Base-by-base conservation (phyloP, 257 asterid species). In the Solanum tacnaense region DNA sequence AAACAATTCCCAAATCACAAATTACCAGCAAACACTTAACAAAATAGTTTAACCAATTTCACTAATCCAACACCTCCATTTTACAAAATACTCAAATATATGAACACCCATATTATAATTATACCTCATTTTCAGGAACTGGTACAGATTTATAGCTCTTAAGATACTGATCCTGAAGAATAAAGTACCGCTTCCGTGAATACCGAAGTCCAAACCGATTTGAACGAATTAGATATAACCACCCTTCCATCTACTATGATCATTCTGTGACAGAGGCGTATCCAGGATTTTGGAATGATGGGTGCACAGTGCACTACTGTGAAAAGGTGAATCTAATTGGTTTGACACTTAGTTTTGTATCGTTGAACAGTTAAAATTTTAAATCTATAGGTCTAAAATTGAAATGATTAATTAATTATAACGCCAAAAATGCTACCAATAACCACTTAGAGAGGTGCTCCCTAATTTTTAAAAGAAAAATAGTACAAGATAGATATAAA, bases 71-170 rank as follows among this genome's bases (percentile, higher is more conserved):
- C 31, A 32, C 62, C 62, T 6, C 62, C 62, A 52, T 52, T 52
- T 52, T 16, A 52, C 62, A 52, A 52, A 52, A 52, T 52, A 52
- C 62, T 52, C 62, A 52, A 52, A 32, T 3, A 60, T 52, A 68
- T 58, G 16, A 39, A 44, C 68, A 32, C 15, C 27, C 18, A 60
- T 6, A 84, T 41, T 6, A 31, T 62, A 72, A 68, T 46, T 25
- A 13, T 56, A 97, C 98, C 98, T 97, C 95, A 25, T 92, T 88
- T 5, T 87, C 89, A 1, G 95, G 93, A 90, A 87, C 84, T 12
- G 98, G 99, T 73, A 93, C 84, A 56, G 98, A 94, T 93, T 96
- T 97, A 92, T 92, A 97, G 89, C 98, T 96, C 94, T 91, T 94
- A 84, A 97, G 95, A 23, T 92, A 85, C 87, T 96, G 97, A 92